Percentiles rank a stretch among this genome's conserved stretches.
Evolutionary conservation across 1,284 basidiomycete species (phyloP).

Genomic region (Rhodotorula glutinis): DNA sequence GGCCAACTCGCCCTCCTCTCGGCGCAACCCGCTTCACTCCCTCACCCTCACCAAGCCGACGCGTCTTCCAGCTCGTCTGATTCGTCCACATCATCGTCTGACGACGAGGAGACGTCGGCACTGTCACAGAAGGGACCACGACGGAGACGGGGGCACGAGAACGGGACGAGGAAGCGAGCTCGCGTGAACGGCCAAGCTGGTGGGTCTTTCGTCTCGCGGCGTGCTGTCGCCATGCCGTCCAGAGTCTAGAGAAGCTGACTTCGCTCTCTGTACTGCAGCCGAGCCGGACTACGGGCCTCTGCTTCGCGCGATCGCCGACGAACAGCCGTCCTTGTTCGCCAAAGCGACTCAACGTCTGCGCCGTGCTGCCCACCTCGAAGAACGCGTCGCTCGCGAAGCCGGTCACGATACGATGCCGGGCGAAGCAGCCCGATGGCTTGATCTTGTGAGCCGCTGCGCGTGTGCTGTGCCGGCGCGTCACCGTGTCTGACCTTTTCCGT

Average conservation of each 20-base stretch:
- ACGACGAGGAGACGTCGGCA: too few species aligned
- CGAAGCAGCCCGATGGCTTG: constrained; percentile 29
- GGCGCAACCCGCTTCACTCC: constrained; percentile 21
- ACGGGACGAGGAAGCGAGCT: too few species aligned
- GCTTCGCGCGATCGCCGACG: constrained; percentile 1
- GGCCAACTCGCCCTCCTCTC: constrained; percentile 34
- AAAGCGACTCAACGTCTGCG: constrained; percentile 27
- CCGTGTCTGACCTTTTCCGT: not conserved
- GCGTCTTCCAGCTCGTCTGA: too few species aligned
- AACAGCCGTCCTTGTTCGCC: constrained; percentile 16
- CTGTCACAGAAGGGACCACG: too few species aligned
- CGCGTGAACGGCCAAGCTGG: too few species aligned
- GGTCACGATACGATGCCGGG: not conserved
- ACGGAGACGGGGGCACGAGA: too few species aligned
- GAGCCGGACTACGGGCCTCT: constrained; percentile 7
- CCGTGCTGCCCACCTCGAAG: constrained; percentile 23
- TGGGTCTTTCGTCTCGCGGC: too few species aligned
- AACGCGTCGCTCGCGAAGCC: not conserved
- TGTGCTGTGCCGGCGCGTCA: accelerated
- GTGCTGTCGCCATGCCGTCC: too few species aligned
- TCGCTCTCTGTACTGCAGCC: not conserved
- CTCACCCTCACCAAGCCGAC: not conserved
- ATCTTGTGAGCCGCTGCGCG: constrained; percentile 11
- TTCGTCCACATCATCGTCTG: too few species aligned
- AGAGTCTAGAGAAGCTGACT: not conserved